Evolutionary conservation across 495 filamentous ascomycete genomes (phyloP), one percentile per base, ranked within the genome.

Genomic region (Bryoglossum gracile): DNA sequence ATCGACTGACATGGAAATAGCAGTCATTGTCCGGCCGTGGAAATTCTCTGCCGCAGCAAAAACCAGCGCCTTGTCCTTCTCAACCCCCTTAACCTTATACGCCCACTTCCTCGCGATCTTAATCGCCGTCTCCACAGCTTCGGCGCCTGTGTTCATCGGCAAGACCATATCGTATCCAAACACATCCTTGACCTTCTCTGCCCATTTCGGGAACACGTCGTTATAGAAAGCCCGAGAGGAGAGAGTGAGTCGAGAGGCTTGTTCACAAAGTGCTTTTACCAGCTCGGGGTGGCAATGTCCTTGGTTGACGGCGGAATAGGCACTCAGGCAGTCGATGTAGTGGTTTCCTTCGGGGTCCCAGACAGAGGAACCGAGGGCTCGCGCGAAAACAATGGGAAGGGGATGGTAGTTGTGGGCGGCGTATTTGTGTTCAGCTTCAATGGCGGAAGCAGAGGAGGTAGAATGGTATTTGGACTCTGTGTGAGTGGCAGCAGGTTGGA

Each of bases 351-450:
- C 94, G 14, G 92, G 92, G 62, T 99, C 92, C 91, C 91, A 97
- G 44, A 97, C 94, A 46, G 81, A 80, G 56, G 80, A 85, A 10
- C 94, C 92, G 50, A 81, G 74, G 19, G 86, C 90, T 28, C 80
- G 80, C 19, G 90, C 74, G 62, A 95, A 91, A 51, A 95, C 90
- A 26, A 97, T 78, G 11, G 94, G 94, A 8, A 99, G 82, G 16
- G 94, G 92, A 69, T 96, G 89, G 71, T 99, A 99, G 69, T 99
- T 99, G 77, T 99, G 92, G 35, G 92, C 92, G 34, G 92, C 92
- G 67, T 79, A 91, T 43, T 82, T 71, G 58, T 87, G 70, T 69
- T 99, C 92, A 47, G 80, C 75, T 22, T 78, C 65, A 60, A 96
- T 89, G 48, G 92, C 92, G 49, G 72, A 71, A 26, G 78, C 68